Conservation (phyloP, 257 asterid species). For the Fraxinus americana region DNA sequence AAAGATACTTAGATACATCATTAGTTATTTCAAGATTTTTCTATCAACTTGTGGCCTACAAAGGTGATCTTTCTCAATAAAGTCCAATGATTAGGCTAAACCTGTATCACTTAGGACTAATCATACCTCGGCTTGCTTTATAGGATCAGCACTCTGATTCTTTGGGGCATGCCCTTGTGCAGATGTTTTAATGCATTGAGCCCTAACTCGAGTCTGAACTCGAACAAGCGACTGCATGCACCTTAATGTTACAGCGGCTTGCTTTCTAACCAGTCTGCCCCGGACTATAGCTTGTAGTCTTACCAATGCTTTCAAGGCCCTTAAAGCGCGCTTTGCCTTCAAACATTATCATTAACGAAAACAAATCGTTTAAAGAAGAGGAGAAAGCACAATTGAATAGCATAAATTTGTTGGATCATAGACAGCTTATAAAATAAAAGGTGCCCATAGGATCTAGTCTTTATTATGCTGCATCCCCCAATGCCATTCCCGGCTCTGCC, state of each 20-base stretch:
- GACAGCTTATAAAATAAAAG: neutral
- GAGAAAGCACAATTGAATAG: neutral
- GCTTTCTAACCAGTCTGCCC: slow-evolving; percentile 40
- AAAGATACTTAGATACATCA: no score
- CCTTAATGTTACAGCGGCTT: slow-evolving; percentile 26
- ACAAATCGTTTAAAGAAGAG: neutral
- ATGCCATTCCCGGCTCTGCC: neutral
- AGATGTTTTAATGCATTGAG: slow-evolving; percentile 51
- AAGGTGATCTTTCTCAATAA: neutral
- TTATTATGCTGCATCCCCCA: neutral
- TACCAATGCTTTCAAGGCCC: slow-evolving; percentile 87
- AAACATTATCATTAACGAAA: slow-evolving; percentile 2
- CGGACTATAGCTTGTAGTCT: slow-evolving; percentile 92
- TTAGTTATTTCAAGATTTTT: neutral
- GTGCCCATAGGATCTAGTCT: neutral
- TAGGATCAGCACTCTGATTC: slow-evolving; percentile 14
- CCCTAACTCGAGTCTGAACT: slow-evolving; percentile 57
- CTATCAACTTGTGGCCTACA: neutral
- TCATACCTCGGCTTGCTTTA: slow-evolving; percentile 14
- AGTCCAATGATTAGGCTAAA: neutral
- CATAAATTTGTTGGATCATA: neutral
- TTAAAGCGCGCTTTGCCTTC: slow-evolving; percentile 86
- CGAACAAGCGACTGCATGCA: slow-evolving; percentile 34
- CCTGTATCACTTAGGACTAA: neutral
- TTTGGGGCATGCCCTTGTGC: slow-evolving; percentile 27